Evolutionary conservation across 345 rosid genomes (phyloP).

Genomic region (Citrus hindsii): DNA sequence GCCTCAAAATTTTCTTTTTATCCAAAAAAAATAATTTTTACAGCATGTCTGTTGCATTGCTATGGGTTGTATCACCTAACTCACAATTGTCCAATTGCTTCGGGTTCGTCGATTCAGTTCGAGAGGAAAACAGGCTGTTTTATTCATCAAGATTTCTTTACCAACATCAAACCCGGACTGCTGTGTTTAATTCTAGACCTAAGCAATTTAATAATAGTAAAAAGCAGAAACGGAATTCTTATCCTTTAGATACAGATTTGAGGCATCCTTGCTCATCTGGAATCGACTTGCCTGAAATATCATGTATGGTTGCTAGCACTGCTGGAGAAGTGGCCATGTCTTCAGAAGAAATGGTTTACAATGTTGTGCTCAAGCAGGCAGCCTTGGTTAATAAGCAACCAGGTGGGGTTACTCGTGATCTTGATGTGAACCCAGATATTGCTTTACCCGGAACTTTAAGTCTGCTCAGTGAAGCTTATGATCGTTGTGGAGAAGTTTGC

Average conservation of each 20-base stretch:
- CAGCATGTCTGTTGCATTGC: constrained; percentile 37
- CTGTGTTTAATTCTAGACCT: constrained; percentile 12
- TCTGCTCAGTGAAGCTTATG: constrained; percentile 70
- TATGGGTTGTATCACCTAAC: constrained; percentile 33
- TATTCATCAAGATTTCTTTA: constrained; percentile 22
- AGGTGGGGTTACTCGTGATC: constrained; percentile 29
- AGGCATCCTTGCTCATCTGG: constrained; percentile 9
- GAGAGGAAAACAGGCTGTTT: constrained; percentile 21
- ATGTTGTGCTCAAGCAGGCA: constrained; percentile 81
- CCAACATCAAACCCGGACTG: constrained; percentile 12
- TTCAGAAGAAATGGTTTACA: constrained; percentile 75
- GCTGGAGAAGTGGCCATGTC: constrained; percentile 57
- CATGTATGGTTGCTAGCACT: constrained; percentile 54
- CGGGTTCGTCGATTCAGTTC: constrained; percentile 29
- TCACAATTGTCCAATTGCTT: constrained; percentile 28
- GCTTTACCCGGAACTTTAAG: constrained; percentile 48
- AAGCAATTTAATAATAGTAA: constrained; percentile 12
- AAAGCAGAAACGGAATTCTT: constrained; percentile 27
- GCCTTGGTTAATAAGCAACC: constrained; percentile 63
- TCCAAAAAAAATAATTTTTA: neutral
- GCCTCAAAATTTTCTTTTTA: too few species aligned
- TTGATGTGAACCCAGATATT: constrained; percentile 56
- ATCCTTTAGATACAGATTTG: constrained; percentile 14
- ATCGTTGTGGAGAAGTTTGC: constrained; percentile 75
- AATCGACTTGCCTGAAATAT: constrained; percentile 25